Percentiles rank a stretch among this genome's conserved stretches.
Conservation (phyloP, 805 yeast genomes). For the Wickerhamomyces mucosus region DNA sequence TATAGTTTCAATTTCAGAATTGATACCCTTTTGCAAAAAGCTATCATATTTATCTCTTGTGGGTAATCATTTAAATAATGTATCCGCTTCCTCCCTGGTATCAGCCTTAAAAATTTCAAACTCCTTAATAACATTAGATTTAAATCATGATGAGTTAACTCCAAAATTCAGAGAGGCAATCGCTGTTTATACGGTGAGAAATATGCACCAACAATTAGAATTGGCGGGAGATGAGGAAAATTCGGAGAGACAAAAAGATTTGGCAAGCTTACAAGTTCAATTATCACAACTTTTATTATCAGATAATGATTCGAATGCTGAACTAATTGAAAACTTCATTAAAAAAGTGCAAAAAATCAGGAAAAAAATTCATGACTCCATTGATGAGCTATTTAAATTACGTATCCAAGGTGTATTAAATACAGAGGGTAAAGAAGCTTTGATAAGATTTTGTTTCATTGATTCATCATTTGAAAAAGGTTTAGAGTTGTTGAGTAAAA, state of each 20-base stretch:
- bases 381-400: constrained; percentile 48
- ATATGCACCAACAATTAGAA: constrained; percentile 52
- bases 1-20: constrained; percentile 57
- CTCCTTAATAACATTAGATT: constrained; percentile 55
- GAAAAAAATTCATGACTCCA: constrained; percentile 33
- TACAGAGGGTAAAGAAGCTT: constrained; percentile 69
- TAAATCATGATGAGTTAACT: constrained; percentile 51
- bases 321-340: constrained; percentile 25
- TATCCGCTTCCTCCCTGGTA: constrained; percentile 55
- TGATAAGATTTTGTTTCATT: constrained; percentile 60
- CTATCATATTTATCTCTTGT: constrained; percentile 57
- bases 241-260: constrained; percentile 24
- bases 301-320: constrained; percentile 15
- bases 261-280: constrained; percentile 51
- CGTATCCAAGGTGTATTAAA: constrained; percentile 47
- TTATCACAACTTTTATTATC: constrained; percentile 32
- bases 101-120: constrained; percentile 56
- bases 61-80: constrained; percentile 56
- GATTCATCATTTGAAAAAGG: constrained; percentile 64
- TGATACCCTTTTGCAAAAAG: constrained; percentile 57
- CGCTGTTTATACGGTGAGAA: constrained; percentile 72
- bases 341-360: constrained; percentile 29
- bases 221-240: not conserved
- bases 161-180: constrained; percentile 51
- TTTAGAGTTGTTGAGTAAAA: constrained; percentile 23